These are phyloP conservation scores for Capronia coronata DNA, from an alignment of 2,329 filamentous ascomycete genomes.

Conservation along the genomic window DNA sequence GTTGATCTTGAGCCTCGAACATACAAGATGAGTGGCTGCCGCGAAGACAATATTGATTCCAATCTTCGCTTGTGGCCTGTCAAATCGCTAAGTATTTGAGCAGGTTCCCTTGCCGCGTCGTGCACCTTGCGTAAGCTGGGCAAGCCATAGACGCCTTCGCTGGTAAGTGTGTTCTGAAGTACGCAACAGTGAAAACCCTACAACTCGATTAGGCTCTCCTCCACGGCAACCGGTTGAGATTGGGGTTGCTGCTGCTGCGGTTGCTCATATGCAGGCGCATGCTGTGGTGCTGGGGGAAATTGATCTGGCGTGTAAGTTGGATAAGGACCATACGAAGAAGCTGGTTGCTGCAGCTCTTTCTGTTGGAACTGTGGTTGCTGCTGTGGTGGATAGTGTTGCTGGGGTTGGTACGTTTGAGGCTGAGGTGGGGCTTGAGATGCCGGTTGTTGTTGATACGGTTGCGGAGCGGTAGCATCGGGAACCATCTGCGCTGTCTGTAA, in stretches of 20 bases:
- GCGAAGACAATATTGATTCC: too few relatives aligned
- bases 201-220: conserved; percentile 76
- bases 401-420: conserved; percentile 8
- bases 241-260: conserved; percentile 46
- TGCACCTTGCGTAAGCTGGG: not conserved
- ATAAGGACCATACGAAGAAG: conserved; percentile 36
- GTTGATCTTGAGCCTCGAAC: too few relatives aligned
- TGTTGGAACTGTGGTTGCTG: conserved; percentile 42
- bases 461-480: conserved; percentile 12
- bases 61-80: too few relatives aligned
- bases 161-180: not conserved
- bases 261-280: conserved; percentile 31
- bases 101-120: too few relatives aligned
- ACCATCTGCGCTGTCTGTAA: conserved; percentile 12
- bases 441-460: too few relatives aligned
- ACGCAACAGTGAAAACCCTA: not conserved
- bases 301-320: conserved; percentile 52
- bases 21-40: too few relatives aligned
- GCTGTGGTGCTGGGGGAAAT: conserved; percentile 61
- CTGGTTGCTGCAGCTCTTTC: conserved; percentile 32
- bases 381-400: conserved; percentile 38
- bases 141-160: not conserved
- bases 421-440: conserved; percentile 14
- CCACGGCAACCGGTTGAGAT: conserved; percentile 49
- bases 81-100: too few relatives aligned